These are phyloP conservation scores for Phytophthora boehmeriae DNA, from an alignment of 352 stramenopile genomes.

Conservation along the genomic window DNA sequence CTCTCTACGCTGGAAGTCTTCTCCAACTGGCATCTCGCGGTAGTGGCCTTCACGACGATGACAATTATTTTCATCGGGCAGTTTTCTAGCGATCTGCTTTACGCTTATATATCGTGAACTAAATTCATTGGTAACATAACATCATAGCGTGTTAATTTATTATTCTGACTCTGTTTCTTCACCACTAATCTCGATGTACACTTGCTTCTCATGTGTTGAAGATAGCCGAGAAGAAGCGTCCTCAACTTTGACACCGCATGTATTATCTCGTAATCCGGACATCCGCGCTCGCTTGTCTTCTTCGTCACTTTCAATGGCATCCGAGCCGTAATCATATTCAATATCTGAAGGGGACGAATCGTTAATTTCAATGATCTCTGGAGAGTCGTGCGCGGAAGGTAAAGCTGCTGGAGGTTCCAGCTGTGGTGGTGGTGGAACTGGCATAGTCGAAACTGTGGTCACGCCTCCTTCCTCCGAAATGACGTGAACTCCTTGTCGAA, in stretches of 20 bases:
- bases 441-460: constrained; percentile 17
- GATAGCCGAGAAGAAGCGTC: background rate
- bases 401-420: too few relatives aligned
- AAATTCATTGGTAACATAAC: background rate
- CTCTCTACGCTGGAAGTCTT: constrained; percentile 85
- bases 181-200: constrained; percentile 23
- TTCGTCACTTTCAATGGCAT: constrained; percentile 16
- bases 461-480: constrained; percentile 23
- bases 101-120: constrained; percentile 59
- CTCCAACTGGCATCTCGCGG: constrained; percentile 76
- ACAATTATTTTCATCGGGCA: constrained; percentile 87
- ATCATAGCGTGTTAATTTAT: background rate
- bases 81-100: constrained; percentile 73
- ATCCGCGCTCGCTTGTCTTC: background rate
- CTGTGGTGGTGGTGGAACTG: constrained; percentile 1
- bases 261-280: background rate
- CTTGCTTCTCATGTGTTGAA: constrained; percentile 12
- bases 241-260: constrained; percentile 2
- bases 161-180: constrained; percentile 32
- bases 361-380: constrained; percentile 34
- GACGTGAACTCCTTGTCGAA: constrained; percentile 37
- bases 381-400: background rate
- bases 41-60: constrained; percentile 82
- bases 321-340: constrained; percentile 14
- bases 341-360: constrained; percentile 21